phyloP scores from a whole-genome alignment of 1,284 basidiomycete species.

The Sporisorium reilianum region DNA sequence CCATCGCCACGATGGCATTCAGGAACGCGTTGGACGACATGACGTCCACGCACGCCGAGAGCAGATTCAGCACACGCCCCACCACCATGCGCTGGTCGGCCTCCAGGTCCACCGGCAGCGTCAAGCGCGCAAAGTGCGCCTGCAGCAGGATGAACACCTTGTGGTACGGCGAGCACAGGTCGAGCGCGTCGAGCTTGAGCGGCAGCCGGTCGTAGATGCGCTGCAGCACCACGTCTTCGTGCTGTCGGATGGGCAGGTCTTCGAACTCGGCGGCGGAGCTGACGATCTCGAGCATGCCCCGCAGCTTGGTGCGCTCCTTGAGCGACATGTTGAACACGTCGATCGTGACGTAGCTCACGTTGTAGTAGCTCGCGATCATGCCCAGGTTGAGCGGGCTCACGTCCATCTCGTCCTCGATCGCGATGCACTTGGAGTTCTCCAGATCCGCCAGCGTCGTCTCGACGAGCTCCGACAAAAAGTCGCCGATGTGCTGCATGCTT shows the following conservation, averaged over 20 bases:
- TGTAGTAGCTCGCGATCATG: constrained; percentile 74
- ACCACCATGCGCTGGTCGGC: constrained; percentile 89
- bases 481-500: constrained; percentile 64
- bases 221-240: constrained; percentile 69
- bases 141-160: constrained; percentile 97
- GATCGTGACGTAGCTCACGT: constrained; percentile 85
- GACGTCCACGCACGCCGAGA: constrained; percentile 86
- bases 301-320: constrained; percentile 96
- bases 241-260: constrained; percentile 83
- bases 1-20: constrained; percentile 96
- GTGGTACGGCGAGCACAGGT: constrained; percentile 95
- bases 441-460: constrained; percentile 92
- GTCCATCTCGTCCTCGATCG: constrained; percentile 77
- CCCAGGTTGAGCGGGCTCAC: constrained; percentile 71
- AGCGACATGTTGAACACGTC: constrained; percentile 96
- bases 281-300: constrained; percentile 94
- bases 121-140: constrained; percentile 93
- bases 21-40: constrained; percentile 97
- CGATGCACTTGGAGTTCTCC: constrained; percentile 92
- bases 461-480: constrained; percentile 85
- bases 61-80: constrained; percentile 83
- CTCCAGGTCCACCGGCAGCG: constrained; percentile 90
- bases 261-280: constrained; percentile 97
- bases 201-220: constrained; percentile 97
- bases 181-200: constrained; percentile 84